Evolutionary conservation across 441 rosid genomes (phyloP).

Genomic region (Corymbia calophylla): DNA sequence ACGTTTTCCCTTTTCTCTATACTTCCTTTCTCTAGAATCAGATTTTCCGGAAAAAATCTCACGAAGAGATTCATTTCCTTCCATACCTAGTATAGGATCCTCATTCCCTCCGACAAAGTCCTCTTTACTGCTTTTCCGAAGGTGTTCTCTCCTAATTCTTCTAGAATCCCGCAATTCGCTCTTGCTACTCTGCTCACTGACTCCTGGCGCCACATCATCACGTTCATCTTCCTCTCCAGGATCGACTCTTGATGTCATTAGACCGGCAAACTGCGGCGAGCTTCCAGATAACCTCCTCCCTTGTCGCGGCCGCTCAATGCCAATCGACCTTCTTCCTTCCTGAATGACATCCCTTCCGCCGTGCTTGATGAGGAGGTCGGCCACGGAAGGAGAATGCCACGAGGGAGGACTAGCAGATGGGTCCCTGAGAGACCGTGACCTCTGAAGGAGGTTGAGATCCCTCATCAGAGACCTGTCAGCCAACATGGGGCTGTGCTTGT

Average conservation of each 20-base stretch:
- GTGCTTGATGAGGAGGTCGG: constrained; percentile 67
- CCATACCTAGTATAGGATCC: constrained; percentile 24
- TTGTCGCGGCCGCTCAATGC: constrained; percentile 39
- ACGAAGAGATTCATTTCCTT: constrained; percentile 26
- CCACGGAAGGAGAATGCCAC: constrained; percentile 80
- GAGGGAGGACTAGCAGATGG: constrained; percentile 93
- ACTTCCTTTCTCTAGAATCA: constrained; percentile 44
- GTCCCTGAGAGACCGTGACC: constrained; percentile 89
- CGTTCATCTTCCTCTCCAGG: constrained; percentile 30
- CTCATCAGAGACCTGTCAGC: constrained; percentile 75
- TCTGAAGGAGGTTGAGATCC: constrained; percentile 88
- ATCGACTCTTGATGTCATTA: constrained; percentile 55
- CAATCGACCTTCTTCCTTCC: constrained; percentile 64
- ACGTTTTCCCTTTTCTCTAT: constrained; percentile 52
- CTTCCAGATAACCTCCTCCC: constrained; percentile 62
- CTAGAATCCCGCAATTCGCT: constrained; percentile 47
- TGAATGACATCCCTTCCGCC: constrained; percentile 24
- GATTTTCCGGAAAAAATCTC: constrained; percentile 41
- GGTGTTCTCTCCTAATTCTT: constrained; percentile 61
- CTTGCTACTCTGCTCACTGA: constrained; percentile 43
- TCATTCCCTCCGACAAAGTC: constrained; percentile 26
- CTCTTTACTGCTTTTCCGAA: constrained; percentile 41
- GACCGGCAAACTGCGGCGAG: constrained; percentile 49
- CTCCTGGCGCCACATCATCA: constrained; percentile 24
- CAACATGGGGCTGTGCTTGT: constrained; percentile 82